A percentile compares a stretch with the other conserved stretches of the same genome.
phyloP scores from a whole-genome alignment of 495 filamentous ascomycete species.

The Neurospora sp. region DNA sequence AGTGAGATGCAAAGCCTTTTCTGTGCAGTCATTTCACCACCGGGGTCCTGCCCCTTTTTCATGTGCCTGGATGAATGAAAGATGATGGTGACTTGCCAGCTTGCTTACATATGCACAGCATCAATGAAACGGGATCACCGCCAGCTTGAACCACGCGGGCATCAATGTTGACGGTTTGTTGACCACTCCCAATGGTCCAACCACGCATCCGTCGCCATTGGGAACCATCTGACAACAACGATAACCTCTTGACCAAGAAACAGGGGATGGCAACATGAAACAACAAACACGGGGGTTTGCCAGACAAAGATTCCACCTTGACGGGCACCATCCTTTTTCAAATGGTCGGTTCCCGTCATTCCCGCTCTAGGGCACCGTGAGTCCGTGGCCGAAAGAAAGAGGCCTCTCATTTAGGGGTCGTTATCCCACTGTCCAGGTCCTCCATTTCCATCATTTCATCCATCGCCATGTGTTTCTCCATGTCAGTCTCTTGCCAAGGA shows the following conservation, averaged over 20 bases:
- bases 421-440: background rate
- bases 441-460: background rate
- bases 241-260: background rate
- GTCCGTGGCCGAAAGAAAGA: background rate
- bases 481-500: background rate
- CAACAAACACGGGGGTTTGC: conserved; percentile 4
- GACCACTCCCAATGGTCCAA: background rate
- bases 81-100: background rate
- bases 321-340: background rate
- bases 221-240: background rate
- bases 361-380: background rate
- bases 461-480: background rate
- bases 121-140: background rate
- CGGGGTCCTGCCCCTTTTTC: background rate
- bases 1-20: background rate
- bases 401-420: background rate
- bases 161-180: background rate
- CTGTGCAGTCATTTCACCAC: background rate
- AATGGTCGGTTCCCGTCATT: background rate
- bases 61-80: background rate
- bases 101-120: background rate
- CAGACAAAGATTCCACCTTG: conserved; percentile 1
- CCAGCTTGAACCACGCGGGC: background rate
- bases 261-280: conserved; percentile 3
- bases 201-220: background rate